Evolutionary conservation across 2,329 filamentous ascomycete genomes (phyloP), one percentile per base, ranked within the genome.

Genomic region (Didymella segeticola): DNA sequence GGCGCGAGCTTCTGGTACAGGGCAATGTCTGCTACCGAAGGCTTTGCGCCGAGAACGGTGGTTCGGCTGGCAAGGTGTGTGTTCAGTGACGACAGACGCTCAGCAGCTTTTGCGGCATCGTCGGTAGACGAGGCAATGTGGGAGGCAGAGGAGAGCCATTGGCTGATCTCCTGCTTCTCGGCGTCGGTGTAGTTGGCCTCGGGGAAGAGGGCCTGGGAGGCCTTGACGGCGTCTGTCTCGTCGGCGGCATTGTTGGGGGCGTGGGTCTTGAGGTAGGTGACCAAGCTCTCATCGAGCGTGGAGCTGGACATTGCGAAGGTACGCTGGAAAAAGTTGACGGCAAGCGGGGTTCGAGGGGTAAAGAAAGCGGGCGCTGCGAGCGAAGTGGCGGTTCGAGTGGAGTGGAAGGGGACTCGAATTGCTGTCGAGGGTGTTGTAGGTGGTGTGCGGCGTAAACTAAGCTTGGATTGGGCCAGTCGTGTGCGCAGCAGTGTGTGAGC

Each of bases 1-100:
- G 91, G 89, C 1, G 88, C 89, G 27, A 96, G 82, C 47, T 88
- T 83, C 61, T 89, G 82, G 82, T 95, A 97, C 69, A 95, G 82
- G 64, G 90, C 89, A 55, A 96, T 82, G 69, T 97, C 93, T 59
- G 91, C 93, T 72, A 89, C 85, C 65, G 90, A 96, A 47, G 93
- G 91, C 81, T 97, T 97, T 74, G 84, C 84, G 67, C 93, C 93
- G 57, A 98, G 87, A 31, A 97, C 81, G 33, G 93, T 97, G 56
- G 93, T 96, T 64, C 91, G 91, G 63, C 89, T 90, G 53, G 91
- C 88, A 58, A 98, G 87, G 79, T 96, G 91, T 53, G 85, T 83
- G 82, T 98, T 96, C 67, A 98, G 85, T 49, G 87, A 85, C 53
- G 88, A 85, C 60, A 97, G 84, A 57, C 92, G 88, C 60, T 86